Conservation (phyloP, 441 rosid species). For the Sinapis alba region DNA sequence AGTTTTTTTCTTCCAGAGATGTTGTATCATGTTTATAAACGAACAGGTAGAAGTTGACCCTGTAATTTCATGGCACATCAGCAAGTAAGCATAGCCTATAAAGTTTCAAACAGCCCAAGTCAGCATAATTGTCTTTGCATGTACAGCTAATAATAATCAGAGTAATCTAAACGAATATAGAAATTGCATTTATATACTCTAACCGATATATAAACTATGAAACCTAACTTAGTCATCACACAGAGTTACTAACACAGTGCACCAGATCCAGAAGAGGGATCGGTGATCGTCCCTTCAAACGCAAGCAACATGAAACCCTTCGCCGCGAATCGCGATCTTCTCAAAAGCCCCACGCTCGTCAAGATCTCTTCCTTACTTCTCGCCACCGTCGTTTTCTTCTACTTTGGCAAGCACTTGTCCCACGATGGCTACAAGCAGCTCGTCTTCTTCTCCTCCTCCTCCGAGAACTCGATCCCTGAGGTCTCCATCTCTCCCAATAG, state of each 20-base stretch:
- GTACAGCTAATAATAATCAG: not conserved
- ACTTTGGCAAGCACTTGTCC: constrained; percentile 89
- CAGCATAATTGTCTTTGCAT: constrained; percentile 11
- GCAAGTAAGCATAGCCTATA: constrained; percentile 87
- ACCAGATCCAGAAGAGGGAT: constrained; percentile 19
- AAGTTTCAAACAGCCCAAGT: constrained; percentile 15
- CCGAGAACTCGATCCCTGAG: constrained; percentile 30
- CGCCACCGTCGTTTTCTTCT: constrained; percentile 72
- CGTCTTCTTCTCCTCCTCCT: constrained; percentile 62
- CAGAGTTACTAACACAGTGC: not conserved
- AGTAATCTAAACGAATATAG: too few relatives aligned
- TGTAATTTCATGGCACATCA: constrained; percentile 62
- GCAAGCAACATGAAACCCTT: constrained; percentile 54
- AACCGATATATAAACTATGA: too few relatives aligned
- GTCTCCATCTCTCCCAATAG: constrained; percentile 70
- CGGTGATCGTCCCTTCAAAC: constrained; percentile 34
- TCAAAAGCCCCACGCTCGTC: constrained; percentile 49
- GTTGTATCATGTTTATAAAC: constrained; percentile 79
- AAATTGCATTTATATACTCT: too few relatives aligned
- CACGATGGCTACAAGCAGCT: constrained; percentile 60
- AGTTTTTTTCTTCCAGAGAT: constrained; percentile 42
- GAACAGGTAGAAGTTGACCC: constrained; percentile 60
- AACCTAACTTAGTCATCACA: not conserved
- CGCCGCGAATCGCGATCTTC: constrained; percentile 45
- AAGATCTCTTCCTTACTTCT: constrained; percentile 59